Evolutionary conservation across 139 green algal genomes (phyloP), one percentile per base, ranked within the genome.

Genomic region (Astrephomene gubernaculifera): DNA sequence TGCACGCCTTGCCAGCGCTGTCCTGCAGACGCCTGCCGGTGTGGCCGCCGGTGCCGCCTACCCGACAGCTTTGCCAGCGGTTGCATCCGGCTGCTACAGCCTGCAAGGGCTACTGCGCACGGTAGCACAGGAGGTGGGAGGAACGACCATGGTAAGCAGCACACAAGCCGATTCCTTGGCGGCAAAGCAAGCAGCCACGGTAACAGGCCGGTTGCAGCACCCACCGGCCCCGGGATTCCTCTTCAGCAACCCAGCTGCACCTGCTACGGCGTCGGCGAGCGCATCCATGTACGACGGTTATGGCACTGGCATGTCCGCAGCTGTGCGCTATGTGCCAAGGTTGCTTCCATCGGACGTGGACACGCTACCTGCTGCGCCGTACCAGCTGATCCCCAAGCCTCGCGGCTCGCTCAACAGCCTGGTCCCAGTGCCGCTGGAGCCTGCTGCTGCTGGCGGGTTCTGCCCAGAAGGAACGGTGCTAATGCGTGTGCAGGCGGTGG

Each of bases 401-500:
- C 79, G 89, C 8, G 92, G 92, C 31, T 81, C 90, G 1, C 89
- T 95, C 21, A 80, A 24, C 41, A 90, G 81, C 85, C 88, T 95
- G 43, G 74, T 89, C 41, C 79, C 88, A 0, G 35, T 81, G 83
- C 83, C 85, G 1, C 35, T 92, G 75, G 36, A 49, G n/a, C n/a
- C n/a, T n/a, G 52, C 71, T 0, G 35, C 69, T 49, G 72, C 67
- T 19, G 38, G 27, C 43, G 43, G 65, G 69, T 1, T 19, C 36
- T 35, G 29, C 44, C 54, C 54, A 8, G 53, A 44, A 31, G 88
- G 82, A 36, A 85, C 53, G 2, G 75, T 92, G 69, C 44, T 93
- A 53, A 39, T 95, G 69, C 72, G 71, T 14, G 92, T 96, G 38
- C 81, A 85, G 38, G 92, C 93, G 0, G 93, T 96, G 21, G 93